Percentiles rank a stretch among this genome's conserved stretches.
phyloP scores from a whole-genome alignment of 306 rosid species.

The Cucurbita moschata region DNA sequence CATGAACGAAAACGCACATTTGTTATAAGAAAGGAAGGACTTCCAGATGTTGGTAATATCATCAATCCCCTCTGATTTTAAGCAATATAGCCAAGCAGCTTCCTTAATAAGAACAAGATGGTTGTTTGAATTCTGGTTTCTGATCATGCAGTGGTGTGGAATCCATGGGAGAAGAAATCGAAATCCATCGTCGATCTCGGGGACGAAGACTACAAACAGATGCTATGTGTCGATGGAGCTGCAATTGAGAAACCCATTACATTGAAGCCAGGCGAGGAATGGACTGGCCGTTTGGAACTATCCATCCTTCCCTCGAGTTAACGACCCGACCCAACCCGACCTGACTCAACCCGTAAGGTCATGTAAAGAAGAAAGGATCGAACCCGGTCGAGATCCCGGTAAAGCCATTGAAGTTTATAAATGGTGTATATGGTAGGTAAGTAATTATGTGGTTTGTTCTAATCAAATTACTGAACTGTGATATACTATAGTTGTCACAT shows the following conservation, averaged over 20 bases:
- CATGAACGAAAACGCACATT: conserved; percentile 71
- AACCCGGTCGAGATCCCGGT: background rate
- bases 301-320: conserved; percentile 39
- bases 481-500: background rate
- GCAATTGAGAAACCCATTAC: conserved; percentile 61
- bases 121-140: conserved; percentile 4
- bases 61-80: background rate
- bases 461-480: background rate
- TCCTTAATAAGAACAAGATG: background rate
- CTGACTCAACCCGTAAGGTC: background rate
- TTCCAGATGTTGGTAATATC: conserved; percentile 62
- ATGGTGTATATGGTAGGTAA: background rate
- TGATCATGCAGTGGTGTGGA: conserved; percentile 60
- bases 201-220: conserved; percentile 78
- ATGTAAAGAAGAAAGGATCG: background rate
- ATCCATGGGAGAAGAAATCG: conserved; percentile 78
- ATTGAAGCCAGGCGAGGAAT: conserved; percentile 73
- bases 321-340: background rate
- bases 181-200: conserved; percentile 56
- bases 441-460: background rate
- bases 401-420: background rate
- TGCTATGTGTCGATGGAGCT: conserved; percentile 81
- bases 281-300: conserved; percentile 78
- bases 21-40: conserved; percentile 53
- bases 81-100: background rate